These are phyloP conservation scores for Annulohypoxylon moriforme DNA, from an alignment of 495 filamentous ascomycete species.

Conservation along the genomic window DNA sequence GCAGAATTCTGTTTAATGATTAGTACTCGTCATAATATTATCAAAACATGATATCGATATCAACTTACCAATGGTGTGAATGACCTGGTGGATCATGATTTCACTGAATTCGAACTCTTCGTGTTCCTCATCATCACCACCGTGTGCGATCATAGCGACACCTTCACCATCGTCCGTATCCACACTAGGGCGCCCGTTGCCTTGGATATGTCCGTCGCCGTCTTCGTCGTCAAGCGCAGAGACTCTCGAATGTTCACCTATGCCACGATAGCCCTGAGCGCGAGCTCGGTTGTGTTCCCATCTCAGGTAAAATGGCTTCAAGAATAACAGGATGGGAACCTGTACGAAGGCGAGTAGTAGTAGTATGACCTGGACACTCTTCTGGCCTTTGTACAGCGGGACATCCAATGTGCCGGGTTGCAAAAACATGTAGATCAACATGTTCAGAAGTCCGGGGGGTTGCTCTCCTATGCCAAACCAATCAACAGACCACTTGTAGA, in stretches of 20 bases:
- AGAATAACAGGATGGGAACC: slow-evolving; percentile 89
- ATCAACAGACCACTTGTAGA: slow-evolving; percentile 97
- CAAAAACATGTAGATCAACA: slow-evolving; percentile 99
- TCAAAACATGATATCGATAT: not conserved
- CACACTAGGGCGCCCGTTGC: slow-evolving; percentile 72
- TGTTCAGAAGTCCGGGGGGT: slow-evolving; percentile 92
- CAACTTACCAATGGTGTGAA: slow-evolving; percentile 92
- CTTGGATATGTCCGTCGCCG: slow-evolving; percentile 58
- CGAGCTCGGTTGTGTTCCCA: slow-evolving; percentile 92
- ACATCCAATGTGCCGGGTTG: slow-evolving; percentile 78
- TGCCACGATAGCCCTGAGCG: slow-evolving; percentile 87
- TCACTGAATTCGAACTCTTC: slow-evolving; percentile 98
- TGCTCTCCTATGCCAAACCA: slow-evolving; percentile 74
- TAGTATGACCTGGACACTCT: slow-evolving; percentile 76
- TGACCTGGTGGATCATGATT: slow-evolving; percentile 98
- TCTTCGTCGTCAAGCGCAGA: slow-evolving; percentile 90
- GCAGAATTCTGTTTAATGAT: slow-evolving; percentile 81
- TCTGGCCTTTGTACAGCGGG: slow-evolving; percentile 81
- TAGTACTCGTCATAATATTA: slow-evolving; percentile 22
- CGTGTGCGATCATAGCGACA: slow-evolving; percentile 90
- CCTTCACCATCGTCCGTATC: slow-evolving; percentile 83
- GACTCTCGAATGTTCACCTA: slow-evolving; percentile 87
- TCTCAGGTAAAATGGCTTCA: slow-evolving; percentile 94
- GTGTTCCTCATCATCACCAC: slow-evolving; percentile 79
- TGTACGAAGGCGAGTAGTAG: slow-evolving; percentile 86